phyloP scores from a whole-genome alignment of 495 filamentous ascomycete genomes.

The Penicillium goetzii region DNA sequence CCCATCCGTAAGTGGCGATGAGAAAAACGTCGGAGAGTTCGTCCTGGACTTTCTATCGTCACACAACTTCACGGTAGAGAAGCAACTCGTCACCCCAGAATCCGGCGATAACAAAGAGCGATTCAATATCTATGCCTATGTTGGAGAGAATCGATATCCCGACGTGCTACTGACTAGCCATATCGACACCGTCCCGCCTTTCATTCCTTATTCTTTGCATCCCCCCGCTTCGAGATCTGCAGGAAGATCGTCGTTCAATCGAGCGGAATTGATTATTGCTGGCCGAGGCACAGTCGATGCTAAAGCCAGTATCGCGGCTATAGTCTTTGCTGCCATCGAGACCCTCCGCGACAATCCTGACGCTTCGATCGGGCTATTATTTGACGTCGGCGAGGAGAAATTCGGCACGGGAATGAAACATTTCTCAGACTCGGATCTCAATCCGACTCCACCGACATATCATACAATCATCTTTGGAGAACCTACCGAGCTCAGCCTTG shows the following conservation, averaged over 20 bases:
- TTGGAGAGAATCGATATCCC: slow-evolving; percentile 9
- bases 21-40: background rate
- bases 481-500: slow-evolving; percentile 82
- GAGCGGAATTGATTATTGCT: slow-evolving; percentile 46
- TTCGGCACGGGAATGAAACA: background rate
- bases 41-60: slow-evolving; percentile 4
- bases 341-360: background rate
- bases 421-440: slow-evolving; percentile 17
- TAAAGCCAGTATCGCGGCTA: background rate
- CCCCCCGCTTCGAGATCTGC: background rate
- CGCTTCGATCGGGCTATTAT: background rate
- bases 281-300: slow-evolving; percentile 62
- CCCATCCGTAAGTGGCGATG: background rate
- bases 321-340: slow-evolving; percentile 2
- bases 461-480: slow-evolving; percentile 81
- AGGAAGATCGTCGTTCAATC: background rate
- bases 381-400: slow-evolving; percentile 1
- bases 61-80: background rate
- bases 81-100: background rate
- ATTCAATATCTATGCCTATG: slow-evolving; percentile 10
- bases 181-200: slow-evolving; percentile 61
- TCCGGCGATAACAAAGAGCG: background rate
- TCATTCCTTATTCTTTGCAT: slow-evolving; percentile 48
- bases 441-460: slow-evolving; percentile 36
- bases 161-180: slow-evolving; percentile 65